Evolutionary conservation across 192 early-diverging fungal species (phyloP).

Genomic region (Jimgerdemannia lactiflua): DNA sequence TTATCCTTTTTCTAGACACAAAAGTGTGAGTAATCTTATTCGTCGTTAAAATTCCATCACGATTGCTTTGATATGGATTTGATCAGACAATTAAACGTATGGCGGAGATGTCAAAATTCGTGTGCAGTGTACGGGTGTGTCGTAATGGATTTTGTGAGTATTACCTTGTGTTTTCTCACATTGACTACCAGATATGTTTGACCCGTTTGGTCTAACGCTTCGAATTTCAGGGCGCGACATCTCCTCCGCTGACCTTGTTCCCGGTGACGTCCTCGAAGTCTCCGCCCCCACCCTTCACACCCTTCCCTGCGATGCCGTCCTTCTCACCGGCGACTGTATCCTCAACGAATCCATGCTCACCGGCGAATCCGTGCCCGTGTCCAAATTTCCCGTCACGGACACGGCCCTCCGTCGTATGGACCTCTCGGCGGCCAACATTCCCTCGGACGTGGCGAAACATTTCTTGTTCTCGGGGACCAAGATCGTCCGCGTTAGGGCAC

Average conservation of each 20-base stretch:
- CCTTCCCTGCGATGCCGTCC: slow-evolving; percentile 90
- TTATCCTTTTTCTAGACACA: slow-evolving; percentile 22
- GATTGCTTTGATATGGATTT: slow-evolving; percentile 29
- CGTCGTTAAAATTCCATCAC: not conserved
- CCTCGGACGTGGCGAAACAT: slow-evolving; percentile 74
- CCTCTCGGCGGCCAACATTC: slow-evolving; percentile 68
- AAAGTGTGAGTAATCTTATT: slow-evolving; percentile 29
- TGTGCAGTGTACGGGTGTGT: slow-evolving; percentile 73
- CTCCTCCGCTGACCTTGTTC: slow-evolving; percentile 69
- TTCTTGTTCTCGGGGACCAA: slow-evolving; percentile 93
- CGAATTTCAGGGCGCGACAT: slow-evolving; percentile 19
- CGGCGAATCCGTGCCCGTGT: slow-evolving; percentile 94
- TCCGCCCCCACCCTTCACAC: slow-evolving; percentile 52
- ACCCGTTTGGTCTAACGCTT: not conserved
- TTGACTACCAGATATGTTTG: not conserved
- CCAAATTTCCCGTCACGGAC: slow-evolving; percentile 79
- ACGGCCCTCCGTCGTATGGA: slow-evolving; percentile 60
- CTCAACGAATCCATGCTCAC: slow-evolving; percentile 99
- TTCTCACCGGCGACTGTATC: slow-evolving; percentile 94
- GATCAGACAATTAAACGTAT: slow-evolving; percentile 64
- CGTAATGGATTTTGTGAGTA: slow-evolving; percentile 60
- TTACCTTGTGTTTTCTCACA: not conserved
- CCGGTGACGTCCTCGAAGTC: slow-evolving; percentile 93
- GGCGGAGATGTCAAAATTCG: slow-evolving; percentile 85
- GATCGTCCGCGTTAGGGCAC: slow-evolving; percentile 75